These are phyloP conservation scores for Pseudogymnoascus verrucosus DNA, from an alignment of 2,329 filamentous ascomycete genomes.

Conservation along the genomic window DNA sequence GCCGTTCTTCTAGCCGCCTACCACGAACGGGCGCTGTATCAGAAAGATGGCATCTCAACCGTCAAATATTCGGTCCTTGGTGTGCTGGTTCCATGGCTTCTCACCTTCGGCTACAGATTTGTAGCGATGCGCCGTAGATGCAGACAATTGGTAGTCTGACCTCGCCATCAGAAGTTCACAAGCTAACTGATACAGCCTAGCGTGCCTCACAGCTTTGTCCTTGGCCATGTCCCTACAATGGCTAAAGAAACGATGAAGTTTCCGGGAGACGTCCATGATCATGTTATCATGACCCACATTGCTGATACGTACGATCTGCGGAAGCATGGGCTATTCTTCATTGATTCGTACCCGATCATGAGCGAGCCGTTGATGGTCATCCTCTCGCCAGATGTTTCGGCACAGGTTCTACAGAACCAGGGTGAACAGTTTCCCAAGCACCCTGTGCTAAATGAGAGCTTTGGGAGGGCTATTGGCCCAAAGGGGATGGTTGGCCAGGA, in stretches of 20 bases:
- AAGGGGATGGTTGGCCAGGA: constrained; percentile 9
- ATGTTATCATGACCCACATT: not conserved
- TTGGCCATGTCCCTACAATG: not conserved
- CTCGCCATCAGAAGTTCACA: not conserved
- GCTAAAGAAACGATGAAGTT: constrained; percentile 7
- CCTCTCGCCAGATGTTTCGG: constrained; percentile 9
- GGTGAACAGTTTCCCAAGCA: constrained; percentile 8
- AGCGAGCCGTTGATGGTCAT: constrained; percentile 11
- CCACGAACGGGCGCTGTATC: not conserved
- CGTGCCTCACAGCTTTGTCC: constrained; percentile 4
- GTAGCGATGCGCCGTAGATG: not conserved
- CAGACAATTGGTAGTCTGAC: not conserved
- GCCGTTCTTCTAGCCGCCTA: not conserved
- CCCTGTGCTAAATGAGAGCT: not conserved
- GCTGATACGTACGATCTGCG: constrained; percentile 12
- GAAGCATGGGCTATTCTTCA: constrained; percentile 14
- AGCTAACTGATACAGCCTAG: constrained; percentile 3
- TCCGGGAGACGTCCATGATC: not conserved
- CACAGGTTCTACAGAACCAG: constrained; percentile 10
- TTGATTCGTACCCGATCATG: constrained; percentile 15
- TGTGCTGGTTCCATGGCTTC: constrained; percentile 7
- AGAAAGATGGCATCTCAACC: constrained; percentile 5
- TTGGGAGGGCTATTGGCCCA: not conserved
- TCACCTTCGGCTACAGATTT: constrained; percentile 3
- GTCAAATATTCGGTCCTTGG: constrained; percentile 8